Evolutionary conservation across 768 basidiomycete species (phyloP).

Genomic region (Termitomyces sp.): DNA sequence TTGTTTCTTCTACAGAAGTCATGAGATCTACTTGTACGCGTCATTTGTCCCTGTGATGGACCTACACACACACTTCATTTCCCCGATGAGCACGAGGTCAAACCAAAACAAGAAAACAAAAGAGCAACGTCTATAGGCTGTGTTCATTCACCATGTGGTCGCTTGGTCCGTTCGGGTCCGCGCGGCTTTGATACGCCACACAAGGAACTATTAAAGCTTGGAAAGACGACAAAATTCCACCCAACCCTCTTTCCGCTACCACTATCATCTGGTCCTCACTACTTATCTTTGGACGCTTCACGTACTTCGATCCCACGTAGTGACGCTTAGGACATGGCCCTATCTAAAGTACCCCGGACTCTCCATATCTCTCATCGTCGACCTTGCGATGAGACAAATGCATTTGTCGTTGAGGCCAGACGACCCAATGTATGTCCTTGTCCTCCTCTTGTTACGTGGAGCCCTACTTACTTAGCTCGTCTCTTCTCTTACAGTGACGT

Average conservation of each 20-base stretch:
- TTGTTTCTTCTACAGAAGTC: no score
- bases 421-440: neutral
- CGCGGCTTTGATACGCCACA: constrained; percentile 7
- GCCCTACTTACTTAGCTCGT: neutral
- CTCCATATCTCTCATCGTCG: neutral
- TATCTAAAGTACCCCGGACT: neutral
- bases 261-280: neutral
- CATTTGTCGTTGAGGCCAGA: neutral
- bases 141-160: neutral
- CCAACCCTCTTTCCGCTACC: neutral
- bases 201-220: constrained; percentile 5
- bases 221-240: neutral
- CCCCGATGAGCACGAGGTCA: neutral
- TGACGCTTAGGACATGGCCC: neutral
- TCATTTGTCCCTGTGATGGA: neutral
- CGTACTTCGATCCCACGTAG: neutral
- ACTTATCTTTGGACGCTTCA: neutral
- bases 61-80: neutral
- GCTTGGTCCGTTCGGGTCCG: neutral
- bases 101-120: neutral
- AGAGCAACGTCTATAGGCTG: neutral
- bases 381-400: no score
- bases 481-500: neutral
- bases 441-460: neutral
- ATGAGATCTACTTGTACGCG: neutral